These are phyloP conservation scores for Begonia peltatifolia DNA, from an alignment of 306 rosid species.

Conservation along the genomic window DNA sequence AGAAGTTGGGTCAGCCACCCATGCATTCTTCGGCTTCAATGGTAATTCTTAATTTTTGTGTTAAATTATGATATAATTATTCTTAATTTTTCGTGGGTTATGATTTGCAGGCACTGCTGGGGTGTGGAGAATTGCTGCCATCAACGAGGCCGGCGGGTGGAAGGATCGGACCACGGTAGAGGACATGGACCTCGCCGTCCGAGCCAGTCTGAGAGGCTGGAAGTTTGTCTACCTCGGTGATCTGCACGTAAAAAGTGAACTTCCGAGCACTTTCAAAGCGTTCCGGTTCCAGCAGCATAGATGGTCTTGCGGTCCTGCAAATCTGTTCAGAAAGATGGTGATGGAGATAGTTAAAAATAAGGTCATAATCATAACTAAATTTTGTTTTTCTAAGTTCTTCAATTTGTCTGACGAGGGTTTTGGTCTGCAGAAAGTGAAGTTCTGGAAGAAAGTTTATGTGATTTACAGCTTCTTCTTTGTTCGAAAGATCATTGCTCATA, in stretches of 20 bases:
- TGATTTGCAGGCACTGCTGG: background rate
- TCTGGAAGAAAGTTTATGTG: conserved; percentile 60
- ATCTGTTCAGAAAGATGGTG: background rate
- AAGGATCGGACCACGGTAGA: conserved; percentile 1
- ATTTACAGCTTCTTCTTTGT: conserved; percentile 75
- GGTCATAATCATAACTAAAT: background rate
- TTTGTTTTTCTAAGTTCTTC: too few relatives aligned
- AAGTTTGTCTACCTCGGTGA: background rate
- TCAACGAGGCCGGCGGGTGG: conserved; percentile 3
- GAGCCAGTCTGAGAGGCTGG: conserved; percentile 1
- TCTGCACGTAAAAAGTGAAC: background rate
- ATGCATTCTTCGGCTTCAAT: conserved; percentile 1
- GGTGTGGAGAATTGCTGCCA: background rate
- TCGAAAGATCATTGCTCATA: conserved; percentile 57
- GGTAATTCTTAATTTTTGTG: background rate
- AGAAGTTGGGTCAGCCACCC: background rate
- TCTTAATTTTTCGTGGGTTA: background rate
- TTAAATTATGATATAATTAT: too few relatives aligned
- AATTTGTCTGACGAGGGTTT: background rate
- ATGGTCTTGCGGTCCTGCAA: conserved; percentile 2
- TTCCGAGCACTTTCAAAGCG: conserved; percentile 2
- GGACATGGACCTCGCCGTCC: conserved; percentile 2
- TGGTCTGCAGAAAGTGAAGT: conserved; percentile 44
- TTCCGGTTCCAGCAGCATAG: background rate
- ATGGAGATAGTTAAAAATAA: background rate